Conservation (phyloP, 106 monocot species). For the Dendrobium officinale region DNA sequence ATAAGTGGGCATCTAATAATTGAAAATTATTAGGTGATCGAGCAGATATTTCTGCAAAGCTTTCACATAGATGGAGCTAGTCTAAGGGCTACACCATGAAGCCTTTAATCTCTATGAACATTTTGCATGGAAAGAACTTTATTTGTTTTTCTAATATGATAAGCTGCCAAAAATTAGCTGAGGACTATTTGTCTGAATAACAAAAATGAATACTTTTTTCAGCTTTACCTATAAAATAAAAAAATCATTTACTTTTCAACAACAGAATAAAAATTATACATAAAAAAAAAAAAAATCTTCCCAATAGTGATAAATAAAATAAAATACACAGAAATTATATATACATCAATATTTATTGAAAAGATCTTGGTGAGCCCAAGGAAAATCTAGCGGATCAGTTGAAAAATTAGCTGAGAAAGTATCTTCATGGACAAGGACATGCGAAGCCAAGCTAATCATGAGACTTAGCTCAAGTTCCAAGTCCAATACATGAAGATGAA, state of each 20-base stretch:
- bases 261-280: no score
- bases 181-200: no score
- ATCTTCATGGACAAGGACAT: not conserved
- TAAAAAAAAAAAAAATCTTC: no score
- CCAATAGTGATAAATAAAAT: no score
- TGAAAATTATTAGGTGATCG: not conserved
- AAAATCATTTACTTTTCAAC: no score
- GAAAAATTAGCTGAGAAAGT: not conserved
- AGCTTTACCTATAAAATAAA: no score
- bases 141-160: no score
- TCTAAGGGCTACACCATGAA: not conserved
- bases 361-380: not conserved
- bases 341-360: not conserved
- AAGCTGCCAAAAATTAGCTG: no score
- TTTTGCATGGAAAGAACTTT: not conserved
- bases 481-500: not conserved
- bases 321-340: not conserved
- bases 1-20: not conserved
- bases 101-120: not conserved
- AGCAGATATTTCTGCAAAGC: not conserved
- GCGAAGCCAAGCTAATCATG: not conserved
- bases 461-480: conserved; percentile 10
- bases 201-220: no score
- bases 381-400: not conserved
- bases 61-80: not conserved